Evolutionary conservation across 2,329 filamentous ascomycete species (phyloP).

Genomic region (Fusarium virguliforme): DNA sequence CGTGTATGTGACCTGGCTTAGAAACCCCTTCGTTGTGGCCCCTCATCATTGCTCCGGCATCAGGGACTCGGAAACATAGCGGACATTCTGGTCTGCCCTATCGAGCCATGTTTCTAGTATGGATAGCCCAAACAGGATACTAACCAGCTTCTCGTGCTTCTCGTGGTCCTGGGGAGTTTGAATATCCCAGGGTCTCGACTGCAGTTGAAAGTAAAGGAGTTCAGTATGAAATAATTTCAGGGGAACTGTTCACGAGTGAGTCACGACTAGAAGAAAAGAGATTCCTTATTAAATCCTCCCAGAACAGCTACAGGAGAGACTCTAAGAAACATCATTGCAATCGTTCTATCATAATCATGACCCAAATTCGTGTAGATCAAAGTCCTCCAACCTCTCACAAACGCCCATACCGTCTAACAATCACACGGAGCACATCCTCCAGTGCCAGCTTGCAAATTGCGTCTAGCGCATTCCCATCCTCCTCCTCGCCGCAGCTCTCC

Average conservation of each 20-base stretch:
- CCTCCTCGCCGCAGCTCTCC: neutral
- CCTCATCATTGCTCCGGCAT: no score
- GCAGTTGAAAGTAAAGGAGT: no score
- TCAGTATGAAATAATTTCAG: neutral
- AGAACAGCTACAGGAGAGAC: neutral
- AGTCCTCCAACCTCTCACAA: neutral
- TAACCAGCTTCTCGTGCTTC: no score
- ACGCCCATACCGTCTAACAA: neutral
- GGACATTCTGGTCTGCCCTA: no score
- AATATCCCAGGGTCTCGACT: no score
- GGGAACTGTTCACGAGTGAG: no score
- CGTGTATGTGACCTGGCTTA: no score
- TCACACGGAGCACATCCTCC: neutral
- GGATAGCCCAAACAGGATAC: no score
- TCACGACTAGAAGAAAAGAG: neutral
- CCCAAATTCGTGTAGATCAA: neutral
- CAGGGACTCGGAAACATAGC: no score
- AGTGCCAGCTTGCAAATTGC: constrained; percentile 1
- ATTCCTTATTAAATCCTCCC: neutral
- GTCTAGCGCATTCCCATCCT: neutral
- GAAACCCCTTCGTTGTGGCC: no score
- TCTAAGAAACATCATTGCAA: neutral
- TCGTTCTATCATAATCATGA: constrained; percentile 6
- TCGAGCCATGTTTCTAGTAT: no score
- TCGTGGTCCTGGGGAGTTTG: no score